Evolutionary conservation across 768 basidiomycete species (phyloP), one percentile per base, ranked within the genome.

Genomic region (Saitozyma podzolica): DNA sequence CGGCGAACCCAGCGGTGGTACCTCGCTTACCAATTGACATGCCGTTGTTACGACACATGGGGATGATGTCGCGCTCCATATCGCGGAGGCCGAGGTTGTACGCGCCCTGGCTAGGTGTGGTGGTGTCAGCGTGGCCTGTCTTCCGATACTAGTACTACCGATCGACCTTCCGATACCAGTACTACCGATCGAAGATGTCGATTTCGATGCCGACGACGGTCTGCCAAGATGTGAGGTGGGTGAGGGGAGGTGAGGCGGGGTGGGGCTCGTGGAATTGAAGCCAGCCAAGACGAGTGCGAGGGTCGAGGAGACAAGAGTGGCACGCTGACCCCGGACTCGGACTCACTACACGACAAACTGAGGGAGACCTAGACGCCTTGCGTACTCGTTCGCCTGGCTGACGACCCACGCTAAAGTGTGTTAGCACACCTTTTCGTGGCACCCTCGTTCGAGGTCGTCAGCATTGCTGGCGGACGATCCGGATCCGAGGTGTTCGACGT

Each of bases 341-440:
- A 83, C 85, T 76, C 84, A 85, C 70, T 86, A 86, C 39, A 86
- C 79, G 29, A 80, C 78, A 69, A 86, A 87, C 2, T 83, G 85
- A 0, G 83, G 82, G 55, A 83, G 73, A 0, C 80, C 84, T 48
- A 85, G 82, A 40, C 80, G 77, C 0, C 82, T 78, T 13, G 85
- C 84, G 56, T 84, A 86, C 57, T 82, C 80, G 68, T 86, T 85
- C 19, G 70, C 68, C 50, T 70, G 71, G 11, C 64, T 41, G 29
- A 75, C 73, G 48, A 67, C 53, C 66, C 66, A 67, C 29, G 62
- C 66, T 59, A 45, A 8, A 16, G 2, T 14, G 13, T 9, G 10
- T 53, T 8, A 53, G 50, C 43, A 13, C 8, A 40, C 2, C 29
- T 2, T 29, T 29, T 29, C 29, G 29, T 29, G 29, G 5, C 29